Conservation (phyloP, 768 basidiomycete genomes). For the Rossbeevera mucosa region DNA sequence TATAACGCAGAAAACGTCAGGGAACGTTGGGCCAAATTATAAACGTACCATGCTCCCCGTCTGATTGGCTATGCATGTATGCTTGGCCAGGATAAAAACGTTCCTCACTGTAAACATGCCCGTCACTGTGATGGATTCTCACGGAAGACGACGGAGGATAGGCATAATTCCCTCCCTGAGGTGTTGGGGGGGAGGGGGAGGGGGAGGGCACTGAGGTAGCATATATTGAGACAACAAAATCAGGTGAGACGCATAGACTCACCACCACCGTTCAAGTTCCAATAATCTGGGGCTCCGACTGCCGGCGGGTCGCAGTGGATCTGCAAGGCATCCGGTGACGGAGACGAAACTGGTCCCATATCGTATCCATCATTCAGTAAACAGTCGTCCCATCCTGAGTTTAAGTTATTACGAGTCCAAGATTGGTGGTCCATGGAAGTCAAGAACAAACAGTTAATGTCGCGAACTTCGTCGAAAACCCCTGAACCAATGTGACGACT, state of each 20-base stretch:
- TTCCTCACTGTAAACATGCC: background rate
- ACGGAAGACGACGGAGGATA: slow-evolving; percentile 3
- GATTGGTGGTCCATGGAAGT: slow-evolving; percentile 15
- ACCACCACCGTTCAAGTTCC: slow-evolving; percentile 18
- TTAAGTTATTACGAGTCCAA: background rate
- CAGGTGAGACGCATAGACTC: slow-evolving; percentile 23
- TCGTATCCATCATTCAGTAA: background rate
- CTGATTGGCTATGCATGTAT: background rate
- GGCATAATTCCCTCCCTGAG: slow-evolving; percentile 5
- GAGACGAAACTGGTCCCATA: slow-evolving; percentile 5
- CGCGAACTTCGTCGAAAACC: background rate
- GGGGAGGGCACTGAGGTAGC: slow-evolving; percentile 34
- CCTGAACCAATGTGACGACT: slow-evolving; percentile 13
- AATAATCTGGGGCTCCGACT: slow-evolving; percentile 5
- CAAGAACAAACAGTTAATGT: slow-evolving; percentile 5
- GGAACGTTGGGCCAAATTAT: background rate
- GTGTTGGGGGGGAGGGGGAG: slow-evolving; percentile 36
- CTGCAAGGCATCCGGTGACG: slow-evolving; percentile 6
- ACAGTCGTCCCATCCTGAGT: background rate
- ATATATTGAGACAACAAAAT: slow-evolving; percentile 7
- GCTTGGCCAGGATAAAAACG: background rate
- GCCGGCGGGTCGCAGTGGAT: slow-evolving; percentile 1
- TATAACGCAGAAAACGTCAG: slow-evolving; percentile 3
- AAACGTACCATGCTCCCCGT: background rate
- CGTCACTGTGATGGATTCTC: background rate